phyloP scores from a whole-genome alignment of 345 rosid species.

The Conringia planisiliqua region DNA sequence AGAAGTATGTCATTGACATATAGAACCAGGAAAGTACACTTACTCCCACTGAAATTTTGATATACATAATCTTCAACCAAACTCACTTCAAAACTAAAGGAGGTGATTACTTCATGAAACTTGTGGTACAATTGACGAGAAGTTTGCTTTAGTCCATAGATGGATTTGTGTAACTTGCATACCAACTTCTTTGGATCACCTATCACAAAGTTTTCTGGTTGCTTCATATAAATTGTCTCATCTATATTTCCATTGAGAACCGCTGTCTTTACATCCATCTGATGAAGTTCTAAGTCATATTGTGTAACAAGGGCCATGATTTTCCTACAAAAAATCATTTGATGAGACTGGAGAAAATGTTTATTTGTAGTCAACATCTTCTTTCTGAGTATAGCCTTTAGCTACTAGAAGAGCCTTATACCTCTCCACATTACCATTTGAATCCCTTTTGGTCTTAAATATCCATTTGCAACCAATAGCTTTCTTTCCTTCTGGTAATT shows the following conservation, averaged over 20 bases:
- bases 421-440: too few relatives aligned
- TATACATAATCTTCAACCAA: neutral
- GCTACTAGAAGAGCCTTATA: neutral
- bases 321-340: too few relatives aligned
- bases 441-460: too few relatives aligned
- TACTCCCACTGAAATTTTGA: neutral
- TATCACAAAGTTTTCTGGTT: neutral
- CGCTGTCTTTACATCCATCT: neutral
- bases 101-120: too few relatives aligned
- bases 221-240: neutral
- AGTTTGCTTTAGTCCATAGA: neutral
- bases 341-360: too few relatives aligned
- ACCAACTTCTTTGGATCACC: neutral
- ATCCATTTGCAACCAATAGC: neutral
- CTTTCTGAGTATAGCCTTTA: neutral
- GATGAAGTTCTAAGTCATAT: neutral
- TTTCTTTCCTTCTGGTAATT: neutral
- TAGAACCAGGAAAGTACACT: neutral
- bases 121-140: neutral
- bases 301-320: neutral
- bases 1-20: neutral
- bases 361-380: too few relatives aligned
- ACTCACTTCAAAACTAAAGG: neutral
- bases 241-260: neutral
- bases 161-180: neutral